phyloP scores from a whole-genome alignment of 2,329 filamentous ascomycete species.

The Rachicladosporium sp. region DNA sequence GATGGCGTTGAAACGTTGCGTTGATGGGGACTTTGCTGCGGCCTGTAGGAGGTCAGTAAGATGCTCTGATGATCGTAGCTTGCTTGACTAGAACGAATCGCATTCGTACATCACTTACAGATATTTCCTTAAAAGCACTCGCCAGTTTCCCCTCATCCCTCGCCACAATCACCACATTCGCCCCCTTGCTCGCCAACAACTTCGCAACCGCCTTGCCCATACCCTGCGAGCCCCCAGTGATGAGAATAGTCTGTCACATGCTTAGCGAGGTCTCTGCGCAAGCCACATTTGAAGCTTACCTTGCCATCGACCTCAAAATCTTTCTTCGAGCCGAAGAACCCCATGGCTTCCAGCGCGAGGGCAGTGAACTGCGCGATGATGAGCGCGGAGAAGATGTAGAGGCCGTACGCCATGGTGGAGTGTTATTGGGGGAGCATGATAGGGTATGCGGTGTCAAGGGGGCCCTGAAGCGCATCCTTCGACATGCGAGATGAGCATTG shows the following conservation, averaged over 20 bases:
- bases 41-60: constrained; percentile 32
- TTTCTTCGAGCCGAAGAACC: constrained; percentile 55
- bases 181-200: constrained; percentile 68
- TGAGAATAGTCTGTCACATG: constrained; percentile 57
- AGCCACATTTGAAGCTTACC: constrained; percentile 37
- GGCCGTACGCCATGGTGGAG: too few species aligned
- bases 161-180: constrained; percentile 74
- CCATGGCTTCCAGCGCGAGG: constrained; percentile 45
- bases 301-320: constrained; percentile 75
- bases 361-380: too few species aligned
- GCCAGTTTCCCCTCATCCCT: constrained; percentile 66
- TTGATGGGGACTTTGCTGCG: constrained; percentile 49
- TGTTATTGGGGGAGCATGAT: too few species aligned
- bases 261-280: constrained; percentile 6
- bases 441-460: too few species aligned
- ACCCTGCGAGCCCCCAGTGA: constrained; percentile 88
- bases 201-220: constrained; percentile 69
- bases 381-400: too few species aligned
- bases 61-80: background rate
- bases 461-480: too few species aligned
- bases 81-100: background rate
- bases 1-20: constrained; percentile 73
- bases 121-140: constrained; percentile 52
- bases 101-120: constrained; percentile 32
- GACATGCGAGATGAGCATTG: too few species aligned